Evolutionary conservation across 106 monocot genomes (phyloP).

Genomic region (Dendrobium catenatum): DNA sequence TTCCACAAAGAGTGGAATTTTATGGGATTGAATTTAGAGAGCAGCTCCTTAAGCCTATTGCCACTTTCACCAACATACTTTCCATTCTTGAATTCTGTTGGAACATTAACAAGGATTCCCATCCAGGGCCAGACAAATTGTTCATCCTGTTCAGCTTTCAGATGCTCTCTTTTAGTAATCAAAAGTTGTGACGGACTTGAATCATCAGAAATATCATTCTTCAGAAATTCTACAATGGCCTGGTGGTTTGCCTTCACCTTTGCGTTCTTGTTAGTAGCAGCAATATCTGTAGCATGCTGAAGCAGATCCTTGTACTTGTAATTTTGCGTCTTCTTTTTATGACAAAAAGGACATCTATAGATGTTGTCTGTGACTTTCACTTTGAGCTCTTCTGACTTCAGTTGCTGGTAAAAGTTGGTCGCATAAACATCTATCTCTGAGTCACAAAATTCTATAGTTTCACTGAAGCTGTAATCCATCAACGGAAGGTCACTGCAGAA

Average conservation of each 20-base stretch:
- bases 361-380: constrained; percentile 16
- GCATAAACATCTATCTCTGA: constrained; percentile 34
- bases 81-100: constrained; percentile 33
- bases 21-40: constrained; percentile 42
- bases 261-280: constrained; percentile 24
- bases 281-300: constrained; percentile 48
- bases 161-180: constrained; percentile 4
- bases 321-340: constrained; percentile 39
- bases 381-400: constrained; percentile 13
- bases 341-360: constrained; percentile 61
- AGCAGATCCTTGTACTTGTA: constrained; percentile 47
- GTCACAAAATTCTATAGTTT: constrained; percentile 30
- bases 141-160: constrained; percentile 27
- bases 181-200: constrained; percentile 11
- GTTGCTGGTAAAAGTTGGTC: constrained; percentile 12
- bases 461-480: constrained; percentile 21
- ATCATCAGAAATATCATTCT: constrained; percentile 19
- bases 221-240: constrained; percentile 50
- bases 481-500: background rate
- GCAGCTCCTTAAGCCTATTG: constrained; percentile 29
- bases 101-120: constrained; percentile 70
- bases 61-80: constrained; percentile 39
- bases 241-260: constrained; percentile 50
- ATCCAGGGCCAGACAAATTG: constrained; percentile 81
- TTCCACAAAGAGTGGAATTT: constrained; percentile 49